A percentile compares a stretch with the other conserved stretches of the same genome.
Evolutionary conservation across 306 rosid genomes (phyloP).

Genomic region (Neltuma alba): DNA sequence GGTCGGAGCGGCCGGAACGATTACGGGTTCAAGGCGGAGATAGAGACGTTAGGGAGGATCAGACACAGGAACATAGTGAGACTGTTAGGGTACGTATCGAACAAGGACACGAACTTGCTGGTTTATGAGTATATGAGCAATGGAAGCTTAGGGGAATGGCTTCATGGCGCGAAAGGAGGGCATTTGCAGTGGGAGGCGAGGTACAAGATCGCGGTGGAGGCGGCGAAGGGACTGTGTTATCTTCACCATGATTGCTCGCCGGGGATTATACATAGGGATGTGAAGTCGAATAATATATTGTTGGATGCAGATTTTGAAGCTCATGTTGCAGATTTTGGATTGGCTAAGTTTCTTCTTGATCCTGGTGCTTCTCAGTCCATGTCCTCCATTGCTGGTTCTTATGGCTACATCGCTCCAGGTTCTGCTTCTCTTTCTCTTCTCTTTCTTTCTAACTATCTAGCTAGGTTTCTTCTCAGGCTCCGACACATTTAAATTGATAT

Average conservation of each 20-base stretch:
- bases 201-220: constrained; percentile 75
- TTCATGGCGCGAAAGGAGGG: constrained; percentile 83
- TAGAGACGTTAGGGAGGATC: constrained; percentile 70
- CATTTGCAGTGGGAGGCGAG: constrained; percentile 83
- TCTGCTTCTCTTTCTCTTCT: not conserved
- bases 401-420: constrained; percentile 99
- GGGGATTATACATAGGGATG: constrained; percentile 84
- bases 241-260: constrained; percentile 95
- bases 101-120: constrained; percentile 73
- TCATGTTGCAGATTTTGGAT: constrained; percentile 95
- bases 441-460: too few species aligned
- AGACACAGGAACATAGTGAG: constrained; percentile 78
- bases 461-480: not conserved
- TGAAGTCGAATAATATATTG: constrained; percentile 85
- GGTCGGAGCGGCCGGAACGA: constrained; percentile 60
- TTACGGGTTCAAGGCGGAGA: constrained; percentile 83
- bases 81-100: constrained; percentile 78
- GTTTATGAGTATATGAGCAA: constrained; percentile 84
- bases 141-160: constrained; percentile 80
- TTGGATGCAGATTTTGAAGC: constrained; percentile 75
- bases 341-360: constrained; percentile 80
- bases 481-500: not conserved
- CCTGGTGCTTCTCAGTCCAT: constrained; percentile 85
- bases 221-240: constrained; percentile 85
- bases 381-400: constrained; percentile 93